Conservation (phyloP, 495 filamentous ascomycete genomes). For the Hypoxylon lienhwacheense region DNA sequence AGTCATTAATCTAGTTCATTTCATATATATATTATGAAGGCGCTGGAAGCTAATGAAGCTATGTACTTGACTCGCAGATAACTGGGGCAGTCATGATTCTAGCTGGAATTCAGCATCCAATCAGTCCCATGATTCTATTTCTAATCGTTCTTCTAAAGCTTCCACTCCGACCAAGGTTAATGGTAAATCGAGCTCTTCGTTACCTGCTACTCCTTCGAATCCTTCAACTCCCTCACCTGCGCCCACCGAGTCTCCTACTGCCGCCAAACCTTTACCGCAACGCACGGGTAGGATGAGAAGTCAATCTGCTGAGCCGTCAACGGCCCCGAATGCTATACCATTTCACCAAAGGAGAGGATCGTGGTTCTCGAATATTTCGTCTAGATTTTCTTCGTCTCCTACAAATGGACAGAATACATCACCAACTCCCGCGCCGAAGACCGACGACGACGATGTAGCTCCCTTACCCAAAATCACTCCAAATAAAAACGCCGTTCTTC, state of each 20-base stretch:
- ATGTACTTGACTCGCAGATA: slow-evolving; percentile 12
- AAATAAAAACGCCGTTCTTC: slow-evolving; percentile 56
- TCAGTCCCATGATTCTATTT: slow-evolving; percentile 13
- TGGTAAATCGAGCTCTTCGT: slow-evolving; percentile 12
- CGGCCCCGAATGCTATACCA: slow-evolving; percentile 30
- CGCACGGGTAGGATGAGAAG: slow-evolving; percentile 28
- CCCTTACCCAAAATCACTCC: slow-evolving; percentile 58
- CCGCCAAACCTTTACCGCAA: slow-evolving; percentile 32
- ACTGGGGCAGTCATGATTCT: slow-evolving; percentile 13
- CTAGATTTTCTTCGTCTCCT: slow-evolving; percentile 82
- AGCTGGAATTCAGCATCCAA: slow-evolving; percentile 26
- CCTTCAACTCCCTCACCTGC: neutral
- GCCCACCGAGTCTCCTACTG: slow-evolving; percentile 15
- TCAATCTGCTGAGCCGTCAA: slow-evolving; percentile 24
- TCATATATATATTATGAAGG: neutral
- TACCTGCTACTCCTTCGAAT: slow-evolving; percentile 10
- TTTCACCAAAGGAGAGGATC: slow-evolving; percentile 68
- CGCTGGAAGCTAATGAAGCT: slow-evolving; percentile 13
- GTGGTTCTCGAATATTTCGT: slow-evolving; percentile 91
- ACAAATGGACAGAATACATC: slow-evolving; percentile 48
- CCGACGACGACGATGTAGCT: slow-evolving; percentile 56
- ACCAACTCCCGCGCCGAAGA: slow-evolving; percentile 45
- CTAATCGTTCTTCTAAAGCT: slow-evolving; percentile 19
- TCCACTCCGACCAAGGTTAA: slow-evolving; percentile 25
- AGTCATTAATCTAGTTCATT: neutral